Conservation (phyloP, 192 early-diverging fungal genomes). For the Entomortierella beljakovae region DNA sequence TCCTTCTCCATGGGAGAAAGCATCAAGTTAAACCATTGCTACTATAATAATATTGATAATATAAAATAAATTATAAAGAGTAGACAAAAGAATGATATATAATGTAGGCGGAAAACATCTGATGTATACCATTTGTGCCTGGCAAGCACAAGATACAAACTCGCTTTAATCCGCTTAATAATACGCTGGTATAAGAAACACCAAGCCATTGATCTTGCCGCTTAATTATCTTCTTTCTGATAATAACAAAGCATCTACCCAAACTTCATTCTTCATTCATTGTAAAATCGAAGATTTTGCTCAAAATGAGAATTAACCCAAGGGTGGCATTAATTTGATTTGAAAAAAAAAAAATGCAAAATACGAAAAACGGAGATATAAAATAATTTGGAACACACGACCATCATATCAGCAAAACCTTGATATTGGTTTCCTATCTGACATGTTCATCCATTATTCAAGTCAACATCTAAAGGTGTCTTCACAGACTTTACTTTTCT, state of each 20-base stretch:
- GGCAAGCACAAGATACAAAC: constrained; percentile 8
- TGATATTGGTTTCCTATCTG: background rate
- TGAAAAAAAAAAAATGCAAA: background rate
- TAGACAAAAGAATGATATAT: background rate
- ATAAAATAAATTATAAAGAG: background rate
- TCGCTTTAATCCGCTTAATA: constrained; percentile 9
- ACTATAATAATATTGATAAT: background rate
- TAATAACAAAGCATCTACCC: no score
- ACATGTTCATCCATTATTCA: no score
- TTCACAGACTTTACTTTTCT: no score
- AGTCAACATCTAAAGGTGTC: no score
- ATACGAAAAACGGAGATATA: no score
- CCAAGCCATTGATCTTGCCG: constrained; percentile 6
- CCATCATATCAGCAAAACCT: background rate
- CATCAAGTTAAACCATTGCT: background rate
- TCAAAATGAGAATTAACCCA: constrained; percentile 8
- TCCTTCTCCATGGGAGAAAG: constrained; percentile 26
- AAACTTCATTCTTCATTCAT: constrained; percentile 11
- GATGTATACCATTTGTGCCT: constrained; percentile 10
- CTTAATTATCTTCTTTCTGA: background rate
- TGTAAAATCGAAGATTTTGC: background rate
- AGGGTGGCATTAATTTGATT: background rate
- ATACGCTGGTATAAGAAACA: background rate
- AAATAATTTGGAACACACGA: no score
- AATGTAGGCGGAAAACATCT: constrained; percentile 18